Evolutionary conservation across 179 eudicot species (phyloP), one percentile per base, ranked within the genome.

Genomic region (Heliamphora pulchella): DNA sequence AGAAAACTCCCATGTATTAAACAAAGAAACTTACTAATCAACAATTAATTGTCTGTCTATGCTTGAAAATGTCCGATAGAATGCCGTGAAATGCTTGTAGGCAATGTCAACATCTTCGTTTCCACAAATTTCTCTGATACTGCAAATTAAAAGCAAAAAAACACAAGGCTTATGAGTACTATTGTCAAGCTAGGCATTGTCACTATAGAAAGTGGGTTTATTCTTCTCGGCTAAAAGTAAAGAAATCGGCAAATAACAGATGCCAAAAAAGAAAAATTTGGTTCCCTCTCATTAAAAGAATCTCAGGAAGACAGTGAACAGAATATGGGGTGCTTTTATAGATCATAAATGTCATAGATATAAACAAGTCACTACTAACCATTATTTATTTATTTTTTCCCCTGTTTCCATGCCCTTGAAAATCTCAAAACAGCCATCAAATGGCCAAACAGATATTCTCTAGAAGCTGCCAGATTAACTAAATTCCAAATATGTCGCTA

Each of bases 81-180:
- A 93, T 54, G 94, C 94, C 89, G 91, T 94, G 90, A 96, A 95
- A 87, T 94, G 97, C 89, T 88, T 91, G 84, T 94, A 92, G 44
- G 99, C 99, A 81, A 87, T 83, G 82, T 92, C 97, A 44, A 96
- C 68, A 69, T 96, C 99, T 77, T 94, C 91, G 81, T 86, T 96
- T 55, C 94, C 98, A 80, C 99, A 93, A 71, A 94, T 89, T 87
- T 96, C 99, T 83, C 98, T 85, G 72, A 94, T 93, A 77, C 98
- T 91, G 90, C 89, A 89, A 61, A 3, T 75, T 44, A 44, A 4
- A 1, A 75, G 65, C 41, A 66, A 47, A 68, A 43, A 43, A 69
- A 10, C 44, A 31, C 31, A 31, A 44, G 44, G 73, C 53, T 22
- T 46, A 31, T 44, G 7, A 41, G 51, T 15, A 17, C 22, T 15